Evolutionary conservation across 2,329 filamentous ascomycete species (phyloP).

Genomic region (Stachybotrys chlorohalonatus): DNA sequence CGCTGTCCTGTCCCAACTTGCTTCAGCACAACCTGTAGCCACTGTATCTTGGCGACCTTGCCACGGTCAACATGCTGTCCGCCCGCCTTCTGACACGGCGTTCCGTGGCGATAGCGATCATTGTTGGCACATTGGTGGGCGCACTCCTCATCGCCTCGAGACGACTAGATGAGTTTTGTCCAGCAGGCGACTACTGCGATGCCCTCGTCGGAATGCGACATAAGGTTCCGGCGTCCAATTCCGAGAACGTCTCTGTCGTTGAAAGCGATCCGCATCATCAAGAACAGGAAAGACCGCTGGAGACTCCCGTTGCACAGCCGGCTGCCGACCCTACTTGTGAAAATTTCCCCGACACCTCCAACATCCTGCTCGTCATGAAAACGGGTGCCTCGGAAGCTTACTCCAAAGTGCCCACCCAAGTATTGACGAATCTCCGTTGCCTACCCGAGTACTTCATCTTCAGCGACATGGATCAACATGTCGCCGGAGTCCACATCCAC

Average conservation of each 20-base stretch:
- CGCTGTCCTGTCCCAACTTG: no score
- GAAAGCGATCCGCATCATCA: neutral
- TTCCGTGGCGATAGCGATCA: constrained; percentile 13
- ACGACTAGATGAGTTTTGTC: constrained; percentile 18
- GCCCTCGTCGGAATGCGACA: constrained; percentile 1
- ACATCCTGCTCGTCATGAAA: constrained; percentile 44
- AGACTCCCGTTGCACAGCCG: constrained; percentile 6
- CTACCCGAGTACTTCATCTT: constrained; percentile 45
- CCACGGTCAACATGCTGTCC: neutral
- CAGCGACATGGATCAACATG: constrained; percentile 42
- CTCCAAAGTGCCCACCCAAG: constrained; percentile 42
- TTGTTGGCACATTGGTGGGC: constrained; percentile 17
- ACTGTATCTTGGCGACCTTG: neutral
- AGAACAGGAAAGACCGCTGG: neutral
- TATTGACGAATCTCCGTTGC: constrained; percentile 43
- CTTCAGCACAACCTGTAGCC: neutral
- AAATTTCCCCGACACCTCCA: constrained; percentile 32
- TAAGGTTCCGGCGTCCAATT: constrained; percentile 2
- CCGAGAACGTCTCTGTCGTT: neutral
- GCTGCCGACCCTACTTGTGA: constrained; percentile 21
- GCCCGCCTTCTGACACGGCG: constrained; percentile 19
- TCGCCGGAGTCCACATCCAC: constrained; percentile 33
- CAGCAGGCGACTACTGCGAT: constrained; percentile 18
- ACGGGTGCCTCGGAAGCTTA: constrained; percentile 47
- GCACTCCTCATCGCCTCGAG: constrained; percentile 23